Evolutionary conservation across 1,284 basidiomycete genomes (phyloP).

Genomic region (Microbotryomycetes sp.): DNA sequence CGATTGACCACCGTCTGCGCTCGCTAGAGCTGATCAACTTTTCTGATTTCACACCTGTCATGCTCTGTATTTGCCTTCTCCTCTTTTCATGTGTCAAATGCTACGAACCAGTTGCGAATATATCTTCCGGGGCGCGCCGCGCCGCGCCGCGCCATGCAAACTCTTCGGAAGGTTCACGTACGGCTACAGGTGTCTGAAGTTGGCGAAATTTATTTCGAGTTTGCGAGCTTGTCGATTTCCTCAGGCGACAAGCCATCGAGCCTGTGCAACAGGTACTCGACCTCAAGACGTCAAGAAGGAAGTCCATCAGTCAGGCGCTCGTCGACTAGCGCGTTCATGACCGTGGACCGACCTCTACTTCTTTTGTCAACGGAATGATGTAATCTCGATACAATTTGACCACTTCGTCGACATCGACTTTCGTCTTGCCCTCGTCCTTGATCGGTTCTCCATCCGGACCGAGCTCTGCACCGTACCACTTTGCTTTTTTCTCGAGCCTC

Average conservation of each 20-base stretch:
- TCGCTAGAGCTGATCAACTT: no score
- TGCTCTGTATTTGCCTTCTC: not conserved
- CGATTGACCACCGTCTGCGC: not conserved
- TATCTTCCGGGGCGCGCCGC: not conserved
- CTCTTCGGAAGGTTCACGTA: no score
- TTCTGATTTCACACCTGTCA: not conserved
- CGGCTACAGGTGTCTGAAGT: no score
- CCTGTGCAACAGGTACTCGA: conserved; percentile 80
- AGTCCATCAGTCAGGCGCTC: not conserved
- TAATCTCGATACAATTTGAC: conserved; percentile 87
- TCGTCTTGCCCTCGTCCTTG: conserved; percentile 44
- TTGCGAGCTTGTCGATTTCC: conserved; percentile 64
- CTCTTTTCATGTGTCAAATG: not conserved
- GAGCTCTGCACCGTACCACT: conserved; percentile 86
- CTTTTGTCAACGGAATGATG: conserved; percentile 95
- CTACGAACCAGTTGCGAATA: not conserved
- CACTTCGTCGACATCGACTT: conserved; percentile 88
- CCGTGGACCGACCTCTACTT: conserved; percentile 73
- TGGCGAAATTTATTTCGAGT: no score
- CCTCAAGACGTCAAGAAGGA: conserved; percentile 47
- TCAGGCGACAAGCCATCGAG: conserved; percentile 70
- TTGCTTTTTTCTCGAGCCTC: conserved; percentile 82
- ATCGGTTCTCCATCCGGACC: conserved; percentile 58
- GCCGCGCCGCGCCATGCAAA: no score
- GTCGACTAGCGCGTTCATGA: not conserved